Evolutionary conservation across 331 rosid genomes (phyloP).

Genomic region (Malus hybrid): DNA sequence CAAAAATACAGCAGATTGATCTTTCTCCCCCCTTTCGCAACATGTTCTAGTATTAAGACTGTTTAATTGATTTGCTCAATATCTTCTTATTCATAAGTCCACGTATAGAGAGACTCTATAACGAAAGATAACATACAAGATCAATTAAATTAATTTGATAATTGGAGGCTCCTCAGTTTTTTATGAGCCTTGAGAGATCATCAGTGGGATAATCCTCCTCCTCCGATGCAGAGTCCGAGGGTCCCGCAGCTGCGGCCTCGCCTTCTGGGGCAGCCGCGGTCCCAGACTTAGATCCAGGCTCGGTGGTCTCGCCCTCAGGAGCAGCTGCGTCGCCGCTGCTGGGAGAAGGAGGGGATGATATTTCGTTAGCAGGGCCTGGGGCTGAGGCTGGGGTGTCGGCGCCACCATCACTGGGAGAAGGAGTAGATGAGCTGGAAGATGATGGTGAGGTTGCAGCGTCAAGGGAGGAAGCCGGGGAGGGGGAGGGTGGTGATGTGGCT

Average conservation of each 20-base stretch:
- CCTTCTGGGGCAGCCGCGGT: neutral
- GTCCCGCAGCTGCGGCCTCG: neutral
- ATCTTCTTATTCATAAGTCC: too few species aligned
- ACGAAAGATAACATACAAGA: neutral
- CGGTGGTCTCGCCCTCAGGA: neutral
- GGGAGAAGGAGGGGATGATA: neutral
- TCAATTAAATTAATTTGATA: neutral
- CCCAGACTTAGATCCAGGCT: neutral
- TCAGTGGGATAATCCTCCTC: neutral
- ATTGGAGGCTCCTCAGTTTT: neutral
- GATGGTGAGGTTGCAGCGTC: neutral
- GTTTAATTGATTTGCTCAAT: too few species aligned
- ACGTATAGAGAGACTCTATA: neutral
- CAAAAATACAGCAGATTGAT: neutral
- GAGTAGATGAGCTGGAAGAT: neutral
- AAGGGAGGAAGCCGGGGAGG: neutral
- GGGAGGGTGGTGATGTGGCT: neutral
- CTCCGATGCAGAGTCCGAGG: too few species aligned
- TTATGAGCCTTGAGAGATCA: slow-evolving; percentile 2
- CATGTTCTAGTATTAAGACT: too few species aligned
- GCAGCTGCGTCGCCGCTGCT: neutral
- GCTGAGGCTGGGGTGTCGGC: neutral
- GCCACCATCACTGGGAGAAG: neutral
- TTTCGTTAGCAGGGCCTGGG: neutral
- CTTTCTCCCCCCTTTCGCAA: neutral